Evolutionary conservation across 164 flowering plant genomes (phyloP), one percentile per base, ranked within the genome.

Genomic region (Warburgia ugandensis): DNA sequence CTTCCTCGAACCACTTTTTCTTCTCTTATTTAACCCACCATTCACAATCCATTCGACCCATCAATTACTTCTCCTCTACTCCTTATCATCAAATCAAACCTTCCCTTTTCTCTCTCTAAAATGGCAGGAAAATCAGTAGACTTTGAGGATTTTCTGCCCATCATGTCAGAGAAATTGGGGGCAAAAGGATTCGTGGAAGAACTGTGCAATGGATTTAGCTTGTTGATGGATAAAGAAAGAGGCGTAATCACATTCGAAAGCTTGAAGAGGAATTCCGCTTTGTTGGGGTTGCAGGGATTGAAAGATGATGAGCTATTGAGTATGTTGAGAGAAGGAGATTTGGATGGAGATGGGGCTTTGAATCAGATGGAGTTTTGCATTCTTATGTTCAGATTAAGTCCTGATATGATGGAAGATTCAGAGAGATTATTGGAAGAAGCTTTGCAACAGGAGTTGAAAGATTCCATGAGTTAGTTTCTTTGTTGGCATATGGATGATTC

Each of bases 331-430:
- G 84, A 79, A 50, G 81, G 84, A 12, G 81, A 76, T 41, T 27
- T 68, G 33, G 81, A 79, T 41, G 84, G 84, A 2, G 84, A 79
- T 45, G 84, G 79, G 23, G 29, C 41, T 12, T 53, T 79, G 21
- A 73, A 52, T 30, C 72, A 74, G 66, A 68, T 67, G 69, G 81
- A 79, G 75, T 79, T 79, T 53, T 79, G 84, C 42, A 50, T 77
- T 30, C 73, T 79, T 45, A 79, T 79, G 84, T 56, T 79, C 17
- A 65, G 79, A 52, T 38, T 79, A 20, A 77, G 85, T 38, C 84
- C 80, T 9, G 67, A 62, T 0, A 56, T 77, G 55, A 70, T 70
- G 73, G 62, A 62, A 9, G 61, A 45, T 5, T 39, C 69, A 3
- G 50, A 45, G 33, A 54, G 38, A 23, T 62, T 46, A 50, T 9